These are phyloP conservation scores for Wickerhamiella allomyrinae DNA, from an alignment of 805 yeast species.

Conservation along the genomic window DNA sequence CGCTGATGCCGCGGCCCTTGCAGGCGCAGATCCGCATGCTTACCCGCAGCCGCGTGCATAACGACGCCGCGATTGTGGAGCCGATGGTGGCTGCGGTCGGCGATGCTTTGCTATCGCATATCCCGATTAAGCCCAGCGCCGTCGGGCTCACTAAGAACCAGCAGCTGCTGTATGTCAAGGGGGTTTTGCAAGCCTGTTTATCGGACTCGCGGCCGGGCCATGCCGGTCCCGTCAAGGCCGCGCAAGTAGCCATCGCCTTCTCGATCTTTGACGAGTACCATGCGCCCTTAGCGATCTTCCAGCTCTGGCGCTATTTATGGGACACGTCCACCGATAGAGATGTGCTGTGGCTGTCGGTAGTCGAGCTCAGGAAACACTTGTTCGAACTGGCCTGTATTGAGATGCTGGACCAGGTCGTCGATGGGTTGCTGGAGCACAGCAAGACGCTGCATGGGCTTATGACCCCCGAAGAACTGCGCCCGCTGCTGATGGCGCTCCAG, in stretches of 20 bases:
- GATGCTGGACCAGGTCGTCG: neutral
- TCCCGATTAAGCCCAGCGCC: neutral
- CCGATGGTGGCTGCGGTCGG: neutral
- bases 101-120: neutral
- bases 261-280: neutral
- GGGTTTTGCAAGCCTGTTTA: neutral
- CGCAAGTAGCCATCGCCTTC: neutral
- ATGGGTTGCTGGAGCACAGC: neutral
- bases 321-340: neutral
- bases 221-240: neutral
- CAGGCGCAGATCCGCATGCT: constrained; percentile 13
- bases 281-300: neutral
- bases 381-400: neutral
- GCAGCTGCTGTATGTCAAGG: neutral
- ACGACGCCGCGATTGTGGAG: neutral
- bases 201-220: neutral
- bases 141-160: neutral
- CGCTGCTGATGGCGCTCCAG: neutral
- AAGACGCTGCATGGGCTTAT: neutral
- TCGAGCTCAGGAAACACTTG: neutral
- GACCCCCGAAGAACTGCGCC: neutral
- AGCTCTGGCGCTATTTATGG: neutral
- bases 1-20: constrained; percentile 8
- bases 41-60: constrained; percentile 2
- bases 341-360: neutral